Conservation (phyloP, 2,329 filamentous ascomycete species). For the Ophiostoma montium region DNA sequence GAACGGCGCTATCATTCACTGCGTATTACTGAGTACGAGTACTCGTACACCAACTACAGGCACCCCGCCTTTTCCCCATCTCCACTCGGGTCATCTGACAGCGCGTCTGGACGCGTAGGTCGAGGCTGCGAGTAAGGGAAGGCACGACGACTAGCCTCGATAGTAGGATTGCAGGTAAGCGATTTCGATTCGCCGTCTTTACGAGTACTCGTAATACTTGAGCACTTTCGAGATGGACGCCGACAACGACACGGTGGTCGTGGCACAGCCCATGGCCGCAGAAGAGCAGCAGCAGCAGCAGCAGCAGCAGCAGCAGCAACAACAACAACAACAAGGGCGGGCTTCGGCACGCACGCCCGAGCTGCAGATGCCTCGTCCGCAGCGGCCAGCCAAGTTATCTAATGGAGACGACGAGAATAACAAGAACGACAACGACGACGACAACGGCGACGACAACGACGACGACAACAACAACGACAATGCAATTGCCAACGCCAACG, state of each 20-base stretch:
- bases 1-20: too few relatives aligned
- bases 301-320: too few relatives aligned
- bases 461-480: conserved; percentile 18
- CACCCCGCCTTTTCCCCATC: too few relatives aligned
- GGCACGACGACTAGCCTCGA: too few relatives aligned
- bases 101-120: too few relatives aligned
- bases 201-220: too few relatives aligned
- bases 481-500: not conserved
- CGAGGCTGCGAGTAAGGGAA: too few relatives aligned
- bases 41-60: too few relatives aligned
- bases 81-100: too few relatives aligned
- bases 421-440: conserved; percentile 18
- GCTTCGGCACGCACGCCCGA: conserved; percentile 24
- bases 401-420: not conserved
- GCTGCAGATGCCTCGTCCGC: conserved; percentile 14
- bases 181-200: too few relatives aligned
- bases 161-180: too few relatives aligned
- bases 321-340: not conserved
- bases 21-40: too few relatives aligned
- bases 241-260: conserved; percentile 7
- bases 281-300: not conserved
- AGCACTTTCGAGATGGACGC: conserved; percentile 14
- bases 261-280: not conserved
- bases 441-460: not conserved
- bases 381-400: not conserved